Base-by-base conservation (phyloP, 768 basidiomycete genomes). In the Rhodotorula taiwanensis region DNA sequence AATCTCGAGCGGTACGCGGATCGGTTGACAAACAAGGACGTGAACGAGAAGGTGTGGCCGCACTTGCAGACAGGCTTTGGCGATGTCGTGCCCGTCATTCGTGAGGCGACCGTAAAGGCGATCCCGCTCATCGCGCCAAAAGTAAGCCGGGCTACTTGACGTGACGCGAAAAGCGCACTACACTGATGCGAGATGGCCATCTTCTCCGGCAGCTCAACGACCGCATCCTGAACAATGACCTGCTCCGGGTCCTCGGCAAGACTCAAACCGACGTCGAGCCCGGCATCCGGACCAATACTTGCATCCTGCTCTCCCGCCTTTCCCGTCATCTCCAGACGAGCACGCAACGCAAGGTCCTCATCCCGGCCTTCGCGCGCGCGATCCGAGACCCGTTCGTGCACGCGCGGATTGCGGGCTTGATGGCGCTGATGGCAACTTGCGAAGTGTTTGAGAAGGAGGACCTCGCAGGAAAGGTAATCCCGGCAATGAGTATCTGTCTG, bases 271-370 rank as follows among this genome's bases (percentile, higher is more conserved):
- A 98, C 73, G 80, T 86, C 1, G 95, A 99, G 76, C 83, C 93
- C 5, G 93, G 92, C 9, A 97, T 98, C 70, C 83, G 95, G 50
- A 98, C 95, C 21, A 98, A 98, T 72, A 95, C 95, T 0, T 94
- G 91, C 72, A 97, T 99, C 69, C 83, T 98, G 6, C 84, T 99
- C 60, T 94, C 93, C 23, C 83, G 94, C 11, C 80, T 99, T 9
- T 92, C 88, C 0, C 89, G 89, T 0, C 81, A 83, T 4, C 78
- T 99, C 2, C 88, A 88, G 2, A 83, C 86, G 60, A 86, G 90
- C 71, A 95, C 94, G 5, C 90, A 92, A 74, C 83, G 86, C 69
- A 98, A 98, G 73, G 91, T 99, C n/a, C 83, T 99, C 10, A 89
- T 97, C 2, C 91, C 93, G 6, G 95, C 95, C 7, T 97, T 98